phyloP scores from a whole-genome alignment of 2,329 filamentous ascomycete genomes.

The Albophoma yamanashiensis region DNA sequence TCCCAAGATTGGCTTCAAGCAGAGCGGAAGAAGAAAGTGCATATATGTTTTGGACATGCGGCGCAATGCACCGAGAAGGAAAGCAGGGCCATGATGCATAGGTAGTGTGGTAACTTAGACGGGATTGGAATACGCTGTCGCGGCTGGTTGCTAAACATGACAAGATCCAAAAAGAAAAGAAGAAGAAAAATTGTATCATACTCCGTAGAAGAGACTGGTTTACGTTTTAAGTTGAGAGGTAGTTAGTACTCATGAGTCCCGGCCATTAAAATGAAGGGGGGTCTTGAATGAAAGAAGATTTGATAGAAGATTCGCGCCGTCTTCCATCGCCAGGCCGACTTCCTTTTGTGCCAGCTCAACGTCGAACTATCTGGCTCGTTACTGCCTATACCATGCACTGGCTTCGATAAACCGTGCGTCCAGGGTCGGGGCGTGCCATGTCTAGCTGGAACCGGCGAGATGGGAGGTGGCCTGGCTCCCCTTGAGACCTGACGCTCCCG shows the following conservation, averaged over 20 bases:
- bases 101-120: not conserved
- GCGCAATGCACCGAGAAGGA: not conserved
- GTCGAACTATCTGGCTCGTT: not conserved
- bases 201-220: not conserved
- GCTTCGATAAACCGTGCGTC: not conserved
- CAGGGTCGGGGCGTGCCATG: not conserved
- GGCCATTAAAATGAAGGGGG: not conserved
- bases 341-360: not conserved
- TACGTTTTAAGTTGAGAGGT: not conserved
- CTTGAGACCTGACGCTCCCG: not conserved
- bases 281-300: no score
- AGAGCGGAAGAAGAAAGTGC: not conserved
- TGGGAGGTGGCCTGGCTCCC: not conserved
- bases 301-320: no score
- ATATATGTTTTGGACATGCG: not conserved
- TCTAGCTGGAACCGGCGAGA: not conserved
- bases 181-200: not conserved
- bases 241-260: not conserved
- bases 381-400: not conserved
- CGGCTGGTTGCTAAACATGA: not conserved
- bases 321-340: not conserved
- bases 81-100: not conserved
- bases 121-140: not conserved
- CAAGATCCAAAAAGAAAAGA: not conserved
- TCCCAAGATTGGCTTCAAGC: not conserved